Base-by-base conservation (phyloP, 1,284 basidiomycete species). In the Heterobasidion parviporum region DNA sequence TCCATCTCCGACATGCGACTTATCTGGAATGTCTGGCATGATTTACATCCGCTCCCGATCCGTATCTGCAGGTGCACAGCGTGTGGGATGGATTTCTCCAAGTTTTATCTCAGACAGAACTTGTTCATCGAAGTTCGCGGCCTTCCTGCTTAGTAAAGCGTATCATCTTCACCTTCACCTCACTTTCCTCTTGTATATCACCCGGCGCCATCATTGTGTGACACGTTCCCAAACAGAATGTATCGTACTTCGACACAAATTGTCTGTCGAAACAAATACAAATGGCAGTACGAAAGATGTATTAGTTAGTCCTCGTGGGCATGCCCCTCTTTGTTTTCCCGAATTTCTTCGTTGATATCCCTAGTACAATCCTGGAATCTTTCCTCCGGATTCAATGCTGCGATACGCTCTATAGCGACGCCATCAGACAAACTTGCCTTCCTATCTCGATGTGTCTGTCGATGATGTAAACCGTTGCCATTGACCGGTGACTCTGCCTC, bases 341-440 rank as follows among this genome's bases (percentile, higher is more conserved):
- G 60, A 50, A 79, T 79, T 68, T 89, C 87, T 36, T 77, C 67
- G 65, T 91, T 91, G 55, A 91, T 68, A 57, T 79, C 77, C 35
- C 76, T 73, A 10, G 89, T 92, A 18, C 78, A 84, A 33, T 75
- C 72, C 56, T 69, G 69, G 66, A 78, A 78, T 7, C 62, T 56
- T 63, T 86, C 83, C 56, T 72, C 64, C 54, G 68, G 75, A 61
- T 83, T 78, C 59, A 86, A 68, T 47, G 69, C 73, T 6, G 82
- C 82, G 62, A 90, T 81, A 35, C 83, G 75, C 58, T 75, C 73
- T 1, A 91, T 84, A 8, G 79, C 67, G 34, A 91, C 76, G 44
- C 74, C 73, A 65, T 86, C 82, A 7, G 80, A 79, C 36, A 91
- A 73, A 59, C 83, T 89, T 36, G 73, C 69, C 65, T 77, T 83